These are phyloP conservation scores for Taxillus chinensis DNA, from an alignment of 164 flowering plant species.

Conservation along the genomic window DNA sequence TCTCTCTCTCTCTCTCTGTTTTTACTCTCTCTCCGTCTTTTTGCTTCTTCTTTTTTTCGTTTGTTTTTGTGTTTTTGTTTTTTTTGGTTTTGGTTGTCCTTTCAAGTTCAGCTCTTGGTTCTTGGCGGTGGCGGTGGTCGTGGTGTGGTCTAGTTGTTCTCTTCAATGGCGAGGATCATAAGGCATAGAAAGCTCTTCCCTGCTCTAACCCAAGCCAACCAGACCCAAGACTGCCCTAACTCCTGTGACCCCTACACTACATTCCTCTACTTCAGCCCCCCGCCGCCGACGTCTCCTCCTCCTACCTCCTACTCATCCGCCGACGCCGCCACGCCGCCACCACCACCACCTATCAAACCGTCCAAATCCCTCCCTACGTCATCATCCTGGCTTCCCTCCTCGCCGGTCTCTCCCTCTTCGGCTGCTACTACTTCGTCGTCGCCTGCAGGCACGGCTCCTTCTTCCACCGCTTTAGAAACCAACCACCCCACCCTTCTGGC, in stretches of 20 bases:
- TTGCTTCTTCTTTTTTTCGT: not conserved
- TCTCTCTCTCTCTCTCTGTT: not conserved
- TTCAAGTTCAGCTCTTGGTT: too few species aligned
- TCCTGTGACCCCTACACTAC: not conserved
- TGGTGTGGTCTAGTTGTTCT: too few species aligned
- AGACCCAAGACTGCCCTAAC: not conserved
- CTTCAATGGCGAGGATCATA: not conserved
- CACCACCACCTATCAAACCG: not conserved
- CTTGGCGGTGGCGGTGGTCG: too few species aligned
- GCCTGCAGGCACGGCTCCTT: constrained; percentile 14
- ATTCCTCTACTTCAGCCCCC: not conserved
- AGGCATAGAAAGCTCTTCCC: not conserved
- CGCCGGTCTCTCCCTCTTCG: constrained; percentile 21
- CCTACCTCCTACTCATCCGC: too few species aligned
- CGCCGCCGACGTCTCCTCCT: not conserved
- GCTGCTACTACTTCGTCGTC: constrained; percentile 24
- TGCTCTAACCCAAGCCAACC: not conserved
- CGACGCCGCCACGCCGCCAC: not conserved
- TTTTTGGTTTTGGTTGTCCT: too few species aligned
- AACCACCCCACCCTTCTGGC: not conserved
- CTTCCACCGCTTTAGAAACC: constrained; percentile 8
- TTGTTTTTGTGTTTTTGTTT: not conserved
- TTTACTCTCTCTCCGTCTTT: not conserved
- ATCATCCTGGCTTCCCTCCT: constrained; percentile 22
- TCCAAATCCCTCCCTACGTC: constrained; percentile 16